phyloP scores from a whole-genome alignment of 768 basidiomycete genomes.

The Coprinellus aureogranulatus region DNA sequence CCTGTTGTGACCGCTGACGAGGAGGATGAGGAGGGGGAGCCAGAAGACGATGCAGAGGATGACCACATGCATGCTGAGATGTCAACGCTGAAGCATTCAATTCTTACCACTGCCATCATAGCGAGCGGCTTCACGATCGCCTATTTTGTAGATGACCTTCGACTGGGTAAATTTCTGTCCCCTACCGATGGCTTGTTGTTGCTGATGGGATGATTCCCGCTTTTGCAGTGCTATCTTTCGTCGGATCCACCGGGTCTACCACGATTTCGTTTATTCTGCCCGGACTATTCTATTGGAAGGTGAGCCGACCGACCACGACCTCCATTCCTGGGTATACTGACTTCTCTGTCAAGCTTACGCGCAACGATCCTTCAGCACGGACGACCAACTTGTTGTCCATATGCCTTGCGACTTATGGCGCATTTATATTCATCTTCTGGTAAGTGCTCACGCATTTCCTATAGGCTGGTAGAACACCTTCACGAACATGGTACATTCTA shows the following conservation, averaged over 20 bases:
- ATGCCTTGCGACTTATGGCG: constrained; percentile 71
- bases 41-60: constrained; percentile 48
- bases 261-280: constrained; percentile 97
- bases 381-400: constrained; percentile 58
- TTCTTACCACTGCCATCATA: constrained; percentile 69
- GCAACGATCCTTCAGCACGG: constrained; percentile 56
- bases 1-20: constrained; percentile 28
- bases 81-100: constrained; percentile 61
- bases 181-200: constrained; percentile 2
- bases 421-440: constrained; percentile 84
- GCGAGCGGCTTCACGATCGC: constrained; percentile 67
- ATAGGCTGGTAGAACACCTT: constrained; percentile 7
- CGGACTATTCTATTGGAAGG: constrained; percentile 92
- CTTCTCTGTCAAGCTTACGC: constrained; percentile 54
- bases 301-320: constrained; percentile 20
- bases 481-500: constrained; percentile 23
- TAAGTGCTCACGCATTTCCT: constrained; percentile 36
- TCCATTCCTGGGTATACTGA: too few species aligned
- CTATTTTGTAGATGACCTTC: constrained; percentile 74
- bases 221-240: constrained; percentile 82
- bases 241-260: constrained; percentile 94
- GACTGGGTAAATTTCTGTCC: constrained; percentile 53
- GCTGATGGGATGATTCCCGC: neutral
- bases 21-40: constrained; percentile 44
- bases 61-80: constrained; percentile 62